A percentile compares a stretch with the other conserved stretches of the same genome.
Conservation (phyloP, 306 rosid genomes). For the Crotalaria pallida region DNA sequence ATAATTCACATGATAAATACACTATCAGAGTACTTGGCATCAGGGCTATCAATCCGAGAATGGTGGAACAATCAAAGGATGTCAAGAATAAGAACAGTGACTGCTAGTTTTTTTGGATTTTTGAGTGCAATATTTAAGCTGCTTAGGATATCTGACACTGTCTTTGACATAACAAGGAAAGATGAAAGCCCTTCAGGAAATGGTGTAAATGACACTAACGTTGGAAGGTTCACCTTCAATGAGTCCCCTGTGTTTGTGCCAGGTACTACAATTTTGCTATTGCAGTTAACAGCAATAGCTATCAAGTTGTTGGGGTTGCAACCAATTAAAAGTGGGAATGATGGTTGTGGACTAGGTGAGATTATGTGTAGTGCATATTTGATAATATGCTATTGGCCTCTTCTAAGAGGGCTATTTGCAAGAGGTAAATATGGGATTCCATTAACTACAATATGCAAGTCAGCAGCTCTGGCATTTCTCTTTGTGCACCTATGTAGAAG, state of each 20-base stretch:
- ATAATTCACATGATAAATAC: slow-evolving; percentile 13
- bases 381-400: slow-evolving; percentile 46
- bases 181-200: slow-evolving; percentile 21
- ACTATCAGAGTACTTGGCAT: slow-evolving; percentile 26
- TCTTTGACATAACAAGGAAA: slow-evolving; percentile 56
- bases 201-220: slow-evolving; percentile 1
- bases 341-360: slow-evolving; percentile 48
- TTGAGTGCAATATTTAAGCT: slow-evolving; percentile 32
- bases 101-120: slow-evolving; percentile 42
- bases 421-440: slow-evolving; percentile 66
- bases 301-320: slow-evolving; percentile 28
- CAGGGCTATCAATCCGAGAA: slow-evolving; percentile 36
- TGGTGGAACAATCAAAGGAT: slow-evolving; percentile 82
- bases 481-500: slow-evolving; percentile 36
- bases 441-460: slow-evolving; percentile 32
- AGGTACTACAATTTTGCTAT: slow-evolving; percentile 49
- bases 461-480: slow-evolving; percentile 29
- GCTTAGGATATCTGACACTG: slow-evolving; percentile 34
- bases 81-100: slow-evolving; percentile 38
- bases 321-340: neutral
- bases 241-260: slow-evolving; percentile 50
- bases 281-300: slow-evolving; percentile 38
- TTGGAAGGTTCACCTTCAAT: slow-evolving; percentile 41
- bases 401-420: slow-evolving; percentile 51
- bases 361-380: slow-evolving; percentile 32